Base-by-base conservation (phyloP, 2,329 filamentous ascomycete genomes). In the Penicillium sp. region DNA sequence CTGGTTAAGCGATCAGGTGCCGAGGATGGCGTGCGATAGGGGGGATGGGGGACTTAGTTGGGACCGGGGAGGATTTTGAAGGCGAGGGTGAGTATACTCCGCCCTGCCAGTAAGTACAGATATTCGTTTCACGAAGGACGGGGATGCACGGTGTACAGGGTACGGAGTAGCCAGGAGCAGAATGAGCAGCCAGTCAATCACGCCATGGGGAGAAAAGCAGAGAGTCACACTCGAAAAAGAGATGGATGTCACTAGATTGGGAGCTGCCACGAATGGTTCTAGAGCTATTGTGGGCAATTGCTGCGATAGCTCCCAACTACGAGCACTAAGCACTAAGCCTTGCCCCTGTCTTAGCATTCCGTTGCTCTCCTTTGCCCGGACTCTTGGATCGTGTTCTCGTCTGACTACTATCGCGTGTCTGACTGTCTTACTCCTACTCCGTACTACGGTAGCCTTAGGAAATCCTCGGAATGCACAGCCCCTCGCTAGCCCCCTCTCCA, bases 381-480 rank as follows among this genome's bases (percentile, higher is more conserved):
- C n/a, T 19, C 7, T 2, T 19, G 1, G 10, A 22, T 22, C 19
- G 19, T 22, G 35, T 37, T 37, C 13, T 37, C 37, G 37, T 26
- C 42, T 43, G 19, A 22, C 19, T 43, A 43, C 19, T 13, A 11
- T 43, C 10, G 30, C 30, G 3, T 11, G 30, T 33, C 30, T 33
- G 10, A 33, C 30, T 33, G 30, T 33, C 28, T 49, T 16, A 49
- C 19, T n/a, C 11, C 19, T 49, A n/a, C 30, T 30, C 25, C 7
- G 25, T 37, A 37, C 10, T 14, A 37, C 4, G 10, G 33, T 25
- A 35, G 49, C 33, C 49, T n/a, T 8, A 13, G 49, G 35, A 8
- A 53, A 26, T 53, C 19, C 35, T 51, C 43, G 58, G 58, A 59
- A 60, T 60, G 56, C 67, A 68, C 67, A 67, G 58, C 65, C 65